phyloP scores from a whole-genome alignment of 2,329 filamentous ascomycete genomes.

The Moelleriella libera region DNA sequence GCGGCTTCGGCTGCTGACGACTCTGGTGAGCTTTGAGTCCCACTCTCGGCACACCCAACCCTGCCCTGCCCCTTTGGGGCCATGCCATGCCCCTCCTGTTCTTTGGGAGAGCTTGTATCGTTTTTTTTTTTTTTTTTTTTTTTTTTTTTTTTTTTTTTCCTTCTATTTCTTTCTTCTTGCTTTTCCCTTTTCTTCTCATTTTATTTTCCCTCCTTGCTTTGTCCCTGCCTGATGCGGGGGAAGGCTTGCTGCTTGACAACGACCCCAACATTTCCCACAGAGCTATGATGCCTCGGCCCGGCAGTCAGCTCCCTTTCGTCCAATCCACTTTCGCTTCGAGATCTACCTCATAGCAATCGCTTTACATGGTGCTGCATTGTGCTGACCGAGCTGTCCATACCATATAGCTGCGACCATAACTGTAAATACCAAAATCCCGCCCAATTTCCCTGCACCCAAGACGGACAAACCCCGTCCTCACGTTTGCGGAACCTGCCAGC shows the following conservation, averaged over 20 bases:
- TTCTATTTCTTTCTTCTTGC: neutral
- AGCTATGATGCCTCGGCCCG: neutral
- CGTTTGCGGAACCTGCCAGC: slow-evolving; percentile 78
- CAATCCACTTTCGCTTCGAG: neutral
- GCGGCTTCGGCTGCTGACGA: slow-evolving; percentile 18
- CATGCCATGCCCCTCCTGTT: slow-evolving; percentile 17
- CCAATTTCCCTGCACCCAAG: slow-evolving; percentile 66
- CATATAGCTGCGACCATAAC: slow-evolving; percentile 33
- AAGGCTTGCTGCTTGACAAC: neutral
- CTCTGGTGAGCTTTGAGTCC: slow-evolving; percentile 21
- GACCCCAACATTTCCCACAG: neutral
- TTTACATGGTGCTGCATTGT: slow-evolving; percentile 1
- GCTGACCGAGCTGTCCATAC: slow-evolving; percentile 12
- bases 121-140: slow-evolving; percentile 4
- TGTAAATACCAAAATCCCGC: slow-evolving; percentile 30
- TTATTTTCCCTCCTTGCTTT: neutral
- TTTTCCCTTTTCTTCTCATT: slow-evolving; percentile 6
- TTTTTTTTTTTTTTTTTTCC: slow-evolving; percentile 2
- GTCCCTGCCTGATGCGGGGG: neutral
- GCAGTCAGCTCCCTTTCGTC: neutral
- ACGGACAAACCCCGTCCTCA: slow-evolving; percentile 96
- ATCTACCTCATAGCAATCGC: neutral
- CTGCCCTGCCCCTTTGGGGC: slow-evolving; percentile 4
- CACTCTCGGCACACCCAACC: slow-evolving; percentile 1
- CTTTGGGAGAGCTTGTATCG: neutral